Base-by-base conservation (phyloP, 352 stramenopile genomes). In the Poterioochromonas sp. region DNA sequence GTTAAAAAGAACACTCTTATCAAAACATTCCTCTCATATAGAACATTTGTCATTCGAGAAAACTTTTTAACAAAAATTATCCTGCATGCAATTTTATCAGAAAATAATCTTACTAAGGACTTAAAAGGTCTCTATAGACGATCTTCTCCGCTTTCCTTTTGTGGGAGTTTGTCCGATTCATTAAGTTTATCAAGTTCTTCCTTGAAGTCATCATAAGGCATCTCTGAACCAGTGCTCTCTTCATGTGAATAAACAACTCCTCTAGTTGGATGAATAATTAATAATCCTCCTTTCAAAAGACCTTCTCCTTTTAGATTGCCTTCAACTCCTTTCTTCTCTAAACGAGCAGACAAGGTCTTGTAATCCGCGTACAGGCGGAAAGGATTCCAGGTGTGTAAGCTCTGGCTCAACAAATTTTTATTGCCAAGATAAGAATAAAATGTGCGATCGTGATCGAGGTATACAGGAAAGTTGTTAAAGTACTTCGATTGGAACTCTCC, bases 301-400 rank as follows among this genome's bases (percentile, higher is more conserved):
- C 65, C 65, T 39, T 74, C 65, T 58, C 65, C 65, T 58, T 26
- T 39, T 37, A 74, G 32, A 37, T 74, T 74, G 20, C 65, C 65
- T 58, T 74, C 41, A 29, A 74, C 2, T 58, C 40, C 37, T 74
- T 74, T 74, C 18, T 5, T 74, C 40, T 74, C 53, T 34, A 54
- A 22, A 26, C 65, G 20, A 11, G 5, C 5, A n/a, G 3, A 39
- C 37, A 74, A 5, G 22, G 1, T 37, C 5, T 74, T 15, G 65
- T 35, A 74, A 34, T 51, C 37, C 3, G 1, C 12, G 40, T 74
- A 74, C 1, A 74, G 43, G 2, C 2, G 49, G 29, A 74, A 54
- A 74, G 65, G 65, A 39, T 74, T 74, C 65, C 65, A 74, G 29
- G 39, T 40, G 1, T 34, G 20, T 1, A 51, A 34, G 8, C 3